Percentiles rank a stretch among this genome's conserved stretches.
Conservation (phyloP, 1,139 yeast genomes). For the Candida anutae region DNA sequence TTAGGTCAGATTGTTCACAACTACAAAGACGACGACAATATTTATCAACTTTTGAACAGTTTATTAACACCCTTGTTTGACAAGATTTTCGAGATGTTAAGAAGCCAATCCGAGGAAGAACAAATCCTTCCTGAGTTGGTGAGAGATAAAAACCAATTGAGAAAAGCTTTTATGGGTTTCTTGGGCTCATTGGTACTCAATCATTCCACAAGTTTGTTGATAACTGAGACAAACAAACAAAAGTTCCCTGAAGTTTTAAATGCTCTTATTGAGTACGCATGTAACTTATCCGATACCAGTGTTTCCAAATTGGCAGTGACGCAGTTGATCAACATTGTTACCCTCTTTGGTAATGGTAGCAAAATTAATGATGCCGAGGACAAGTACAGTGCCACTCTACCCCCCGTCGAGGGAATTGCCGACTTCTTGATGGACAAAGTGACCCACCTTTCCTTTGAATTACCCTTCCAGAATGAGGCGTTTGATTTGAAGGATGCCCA, state of each 20-base stretch:
- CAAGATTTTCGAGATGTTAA: conserved; percentile 53
- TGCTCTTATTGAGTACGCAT: conserved; percentile 59
- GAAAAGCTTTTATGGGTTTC: conserved; percentile 64
- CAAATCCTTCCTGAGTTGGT: conserved; percentile 38
- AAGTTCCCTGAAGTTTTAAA: conserved; percentile 59
- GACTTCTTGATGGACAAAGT: conserved; percentile 62
- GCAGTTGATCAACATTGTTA: conserved; percentile 60
- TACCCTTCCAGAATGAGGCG: conserved; percentile 63
- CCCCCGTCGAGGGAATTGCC: conserved; percentile 63
- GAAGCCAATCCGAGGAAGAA: conserved; percentile 10
- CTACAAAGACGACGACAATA: conserved; percentile 57
- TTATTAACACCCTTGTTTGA: conserved; percentile 66
- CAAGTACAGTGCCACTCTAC: conserved; percentile 45
- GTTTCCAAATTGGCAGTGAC: conserved; percentile 65
- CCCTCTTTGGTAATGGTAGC: conserved; percentile 56
- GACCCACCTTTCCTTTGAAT: conserved; percentile 65
- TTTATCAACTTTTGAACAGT: conserved; percentile 68
- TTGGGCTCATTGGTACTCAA: conserved; percentile 66
- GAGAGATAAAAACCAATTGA: conserved; percentile 54
- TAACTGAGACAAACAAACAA: conserved; percentile 57
- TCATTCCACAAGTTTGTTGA: conserved; percentile 69
- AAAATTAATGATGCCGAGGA: conserved; percentile 48
- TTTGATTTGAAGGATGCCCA: conserved; percentile 75
- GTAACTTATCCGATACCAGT: conserved; percentile 44
- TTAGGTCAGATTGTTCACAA: conserved; percentile 82